These are phyloP conservation scores for Crithidia bombi DNA, from an alignment of 208 protist species.

Conservation along the genomic window DNA sequence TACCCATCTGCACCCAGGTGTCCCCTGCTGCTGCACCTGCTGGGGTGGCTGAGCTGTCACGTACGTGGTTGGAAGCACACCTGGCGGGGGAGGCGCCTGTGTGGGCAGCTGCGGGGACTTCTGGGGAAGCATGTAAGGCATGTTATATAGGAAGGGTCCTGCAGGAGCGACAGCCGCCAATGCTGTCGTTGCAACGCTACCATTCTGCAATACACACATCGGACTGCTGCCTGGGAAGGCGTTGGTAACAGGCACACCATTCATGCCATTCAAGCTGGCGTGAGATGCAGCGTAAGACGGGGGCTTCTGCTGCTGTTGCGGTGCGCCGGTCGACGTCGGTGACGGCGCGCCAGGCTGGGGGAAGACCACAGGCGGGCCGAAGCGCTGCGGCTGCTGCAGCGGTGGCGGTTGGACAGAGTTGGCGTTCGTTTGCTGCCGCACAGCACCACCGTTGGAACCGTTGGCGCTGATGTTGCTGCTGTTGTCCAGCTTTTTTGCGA, in stretches of 20 bases:
- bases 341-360: neutral
- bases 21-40: neutral
- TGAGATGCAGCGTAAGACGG: constrained; percentile 2
- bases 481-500: neutral
- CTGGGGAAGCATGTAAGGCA: neutral
- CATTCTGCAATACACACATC: constrained; percentile 4
- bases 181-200: neutral
- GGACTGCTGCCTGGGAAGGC: neutral
- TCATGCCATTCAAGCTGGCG: neutral
- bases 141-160: constrained; percentile 1
- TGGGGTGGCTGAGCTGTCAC: neutral
- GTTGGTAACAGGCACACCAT: neutral
- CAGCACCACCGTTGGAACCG: neutral
- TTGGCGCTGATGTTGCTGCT: neutral
- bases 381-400: neutral
- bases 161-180: neutral
- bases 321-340: neutral
- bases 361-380: neutral
- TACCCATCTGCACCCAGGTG: neutral
- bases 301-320: constrained; percentile 10
- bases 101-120: neutral
- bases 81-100: neutral
- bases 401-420: neutral
- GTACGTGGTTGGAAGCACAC: neutral
- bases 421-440: neutral